Base-by-base conservation (phyloP, 805 yeast species). In the Kazachstania africana region DNA sequence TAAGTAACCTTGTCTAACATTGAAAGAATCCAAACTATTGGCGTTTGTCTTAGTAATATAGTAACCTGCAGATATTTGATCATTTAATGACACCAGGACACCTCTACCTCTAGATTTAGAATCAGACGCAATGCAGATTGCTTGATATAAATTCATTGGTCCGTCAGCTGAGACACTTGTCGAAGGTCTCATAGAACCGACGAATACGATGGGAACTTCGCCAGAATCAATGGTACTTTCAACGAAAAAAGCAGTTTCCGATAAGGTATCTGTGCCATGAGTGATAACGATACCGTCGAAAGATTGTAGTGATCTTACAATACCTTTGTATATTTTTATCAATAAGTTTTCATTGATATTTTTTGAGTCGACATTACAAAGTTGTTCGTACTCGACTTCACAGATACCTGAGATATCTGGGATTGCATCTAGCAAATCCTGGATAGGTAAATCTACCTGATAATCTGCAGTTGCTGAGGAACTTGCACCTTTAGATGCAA, bases 121-220 rank as follows among this genome's bases (percentile, higher is more conserved):
- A 40, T 63, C 56, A 0, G 78, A 61, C 3, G 84, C 79, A 19
- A 76, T 73, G 12, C 70, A 69, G 29, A 75, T 73, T 1, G 82
- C 80, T 44, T 77, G 81, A 45, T 75, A 76, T 37, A 77, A 54
- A 50, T 77, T 77, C 73, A 76, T 75, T 5, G 80, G 76, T 3
- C 83, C 83, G 48, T 77, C 85, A 1, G 80, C 73, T 2, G 79
- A 72, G 25, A 77, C 67, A 24, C 78, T 71, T 3, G 80, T 72
- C 6, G 78, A 69, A 1, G 85, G 85, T 46, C 83, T 65, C 85
- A 77, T 77, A 5, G 79, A 70, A 2, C 85, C 85, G 29, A 79
- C 75, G 49, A 77, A 57, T 4, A 75, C 82, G 32, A 77, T 68
- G 4, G 81, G 81, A 34, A 73, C 52, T 21, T 60, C 62, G 38